A percentile compares a stretch with the other conserved stretches of the same genome.
These are phyloP conservation scores for Mycena filopes DNA, from an alignment of 768 basidiomycete genomes.

Conservation along the genomic window DNA sequence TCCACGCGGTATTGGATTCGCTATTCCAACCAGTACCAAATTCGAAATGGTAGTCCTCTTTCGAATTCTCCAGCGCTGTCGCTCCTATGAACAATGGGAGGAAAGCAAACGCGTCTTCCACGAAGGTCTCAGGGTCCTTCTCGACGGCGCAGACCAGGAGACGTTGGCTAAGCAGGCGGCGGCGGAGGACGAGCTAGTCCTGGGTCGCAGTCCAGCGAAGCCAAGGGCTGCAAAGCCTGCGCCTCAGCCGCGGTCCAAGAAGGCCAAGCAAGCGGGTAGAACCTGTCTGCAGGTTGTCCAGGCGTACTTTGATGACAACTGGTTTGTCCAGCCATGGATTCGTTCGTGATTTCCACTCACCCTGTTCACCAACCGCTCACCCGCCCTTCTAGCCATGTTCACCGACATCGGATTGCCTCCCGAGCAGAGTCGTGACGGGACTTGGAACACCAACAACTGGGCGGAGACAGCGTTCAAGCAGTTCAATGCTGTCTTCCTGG, in stretches of 20 bases:
- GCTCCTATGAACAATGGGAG: background rate
- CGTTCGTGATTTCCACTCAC: background rate
- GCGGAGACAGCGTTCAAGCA: conserved; percentile 14
- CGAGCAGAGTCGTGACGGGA: too few species aligned
- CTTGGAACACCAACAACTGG: conserved; percentile 27
- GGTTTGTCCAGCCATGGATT: conserved; percentile 17
- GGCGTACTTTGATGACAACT: conserved; percentile 15
- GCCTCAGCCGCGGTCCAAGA: background rate
- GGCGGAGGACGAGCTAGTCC: background rate
- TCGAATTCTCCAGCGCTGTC: conserved; percentile 16
- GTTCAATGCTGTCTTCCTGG: conserved; percentile 16
- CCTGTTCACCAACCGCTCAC: background rate
- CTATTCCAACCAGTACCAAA: background rate
- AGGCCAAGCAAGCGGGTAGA: background rate
- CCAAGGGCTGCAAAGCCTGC: background rate
- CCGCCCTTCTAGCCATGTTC: background rate
- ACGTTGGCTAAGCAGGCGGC: background rate
- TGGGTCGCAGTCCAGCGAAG: background rate
- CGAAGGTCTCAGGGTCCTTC: background rate
- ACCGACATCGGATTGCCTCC: conserved; percentile 22
- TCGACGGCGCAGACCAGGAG: background rate
- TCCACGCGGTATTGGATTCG: background rate
- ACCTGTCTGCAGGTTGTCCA: background rate
- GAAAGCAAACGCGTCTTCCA: background rate
- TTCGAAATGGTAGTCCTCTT: conserved; percentile 9